phyloP scores from a whole-genome alignment of 192 early-diverging fungal genomes.

The Backusella morwellensis region DNA sequence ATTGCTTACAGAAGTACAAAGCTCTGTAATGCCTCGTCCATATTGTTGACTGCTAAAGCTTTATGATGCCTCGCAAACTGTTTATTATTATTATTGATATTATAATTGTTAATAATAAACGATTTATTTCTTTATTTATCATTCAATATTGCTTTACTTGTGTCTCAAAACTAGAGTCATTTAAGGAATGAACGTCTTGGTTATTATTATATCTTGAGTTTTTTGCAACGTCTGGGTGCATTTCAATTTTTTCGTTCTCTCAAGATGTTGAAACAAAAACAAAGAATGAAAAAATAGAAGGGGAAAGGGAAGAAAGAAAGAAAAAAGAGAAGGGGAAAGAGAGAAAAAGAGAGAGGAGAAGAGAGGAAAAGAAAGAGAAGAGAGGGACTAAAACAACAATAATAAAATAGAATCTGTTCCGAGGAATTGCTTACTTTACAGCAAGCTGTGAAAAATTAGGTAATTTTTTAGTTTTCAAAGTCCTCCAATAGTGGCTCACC shows the following conservation, averaged over 20 bases:
- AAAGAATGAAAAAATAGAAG: not conserved
- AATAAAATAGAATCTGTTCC: conserved; percentile 7
- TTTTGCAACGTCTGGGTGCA: not conserved
- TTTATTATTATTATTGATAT: not conserved
- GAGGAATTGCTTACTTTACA: not conserved
- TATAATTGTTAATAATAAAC: not conserved
- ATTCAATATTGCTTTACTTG: not conserved
- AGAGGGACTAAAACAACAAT: not conserved
- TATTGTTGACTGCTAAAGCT: not conserved
- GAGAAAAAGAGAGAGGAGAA: not conserved
- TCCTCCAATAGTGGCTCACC: not conserved
- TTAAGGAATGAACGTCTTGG: not conserved
- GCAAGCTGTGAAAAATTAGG: not conserved
- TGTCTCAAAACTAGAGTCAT: conserved; percentile 6
- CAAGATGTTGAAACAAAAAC: not conserved
- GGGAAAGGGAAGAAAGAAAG: not conserved
- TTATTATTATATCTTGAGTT: conserved; percentile 2
- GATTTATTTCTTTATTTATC: not conserved
- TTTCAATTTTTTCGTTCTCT: not conserved
- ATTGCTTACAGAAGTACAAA: conserved; percentile 23
- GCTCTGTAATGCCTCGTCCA: conserved; percentile 19
- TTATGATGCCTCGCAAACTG: conserved; percentile 12
- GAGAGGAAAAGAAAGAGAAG: not conserved
- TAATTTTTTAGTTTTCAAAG: not conserved
- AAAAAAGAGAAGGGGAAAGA: not conserved